A percentile compares a stretch with the other conserved stretches of the same genome.
phyloP scores from a whole-genome alignment of 169 alveolate genomes.

The Blepharisma undulans region DNA sequence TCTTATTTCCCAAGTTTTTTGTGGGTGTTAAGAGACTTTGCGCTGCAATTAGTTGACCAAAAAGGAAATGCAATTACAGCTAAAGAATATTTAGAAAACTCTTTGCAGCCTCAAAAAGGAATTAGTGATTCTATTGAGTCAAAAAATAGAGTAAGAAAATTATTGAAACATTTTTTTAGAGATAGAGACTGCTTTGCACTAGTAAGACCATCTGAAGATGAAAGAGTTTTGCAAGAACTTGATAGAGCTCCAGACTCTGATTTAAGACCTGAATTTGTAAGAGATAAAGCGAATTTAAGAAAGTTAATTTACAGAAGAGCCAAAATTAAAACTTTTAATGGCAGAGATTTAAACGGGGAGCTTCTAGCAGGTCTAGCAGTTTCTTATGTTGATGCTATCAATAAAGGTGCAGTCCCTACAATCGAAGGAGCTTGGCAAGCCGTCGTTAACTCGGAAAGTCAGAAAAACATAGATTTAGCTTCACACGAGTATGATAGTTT shows the following conservation, averaged over 20 bases:
- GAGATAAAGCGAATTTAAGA: conserved; percentile 49
- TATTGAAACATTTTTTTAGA: conserved; percentile 78
- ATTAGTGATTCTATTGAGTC: conserved; percentile 67
- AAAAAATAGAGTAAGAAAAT: conserved; percentile 78
- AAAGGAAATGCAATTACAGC: conserved; percentile 73
- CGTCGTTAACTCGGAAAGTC: conserved; percentile 65
- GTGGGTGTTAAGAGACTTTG: conserved; percentile 89
- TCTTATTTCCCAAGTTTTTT: conserved; percentile 80
- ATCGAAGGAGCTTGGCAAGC: conserved; percentile 81
- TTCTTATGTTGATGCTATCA: conserved; percentile 79
- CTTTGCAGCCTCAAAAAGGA: conserved; percentile 71
- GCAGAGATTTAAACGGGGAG: conserved; percentile 69
- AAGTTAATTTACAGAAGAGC: conserved; percentile 65
- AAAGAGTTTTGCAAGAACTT: conserved; percentile 73
- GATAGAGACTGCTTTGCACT: conserved; percentile 85
- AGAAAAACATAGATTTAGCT: conserved; percentile 58
- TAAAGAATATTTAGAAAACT: conserved; percentile 79
- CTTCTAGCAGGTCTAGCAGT: conserved; percentile 73
- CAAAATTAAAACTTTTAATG: conserved; percentile 47
- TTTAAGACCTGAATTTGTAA: conserved; percentile 79
- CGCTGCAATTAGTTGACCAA: conserved; percentile 72
- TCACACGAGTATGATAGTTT: conserved; percentile 49
- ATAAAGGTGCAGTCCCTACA: conserved; percentile 84
- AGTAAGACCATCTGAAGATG: conserved; percentile 86
- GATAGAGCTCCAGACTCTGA: conserved; percentile 67